Evolutionary conservation across 345 rosid species (phyloP).

Genomic region (Dipteronia sinensis): DNA sequence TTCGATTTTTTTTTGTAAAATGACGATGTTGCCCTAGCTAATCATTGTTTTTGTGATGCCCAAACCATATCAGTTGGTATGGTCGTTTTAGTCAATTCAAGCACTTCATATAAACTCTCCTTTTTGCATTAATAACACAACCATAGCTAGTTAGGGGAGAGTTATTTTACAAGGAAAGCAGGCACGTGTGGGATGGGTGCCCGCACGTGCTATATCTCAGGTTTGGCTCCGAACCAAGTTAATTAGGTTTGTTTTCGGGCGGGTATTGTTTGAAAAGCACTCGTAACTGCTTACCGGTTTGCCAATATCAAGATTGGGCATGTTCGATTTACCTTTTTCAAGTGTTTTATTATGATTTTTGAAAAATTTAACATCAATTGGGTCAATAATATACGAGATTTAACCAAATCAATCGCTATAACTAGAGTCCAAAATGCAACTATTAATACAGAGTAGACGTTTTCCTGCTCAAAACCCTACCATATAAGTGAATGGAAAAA

Average conservation of each 20-base stretch:
- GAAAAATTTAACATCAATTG: too few species aligned
- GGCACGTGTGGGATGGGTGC: constrained; percentile 16
- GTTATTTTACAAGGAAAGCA: background rate
- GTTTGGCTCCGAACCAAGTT: constrained; percentile 27
- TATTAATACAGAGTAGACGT: too few species aligned
- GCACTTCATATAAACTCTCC: background rate
- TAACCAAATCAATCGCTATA: too few species aligned
- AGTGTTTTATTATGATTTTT: constrained; percentile 14
- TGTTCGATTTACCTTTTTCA: constrained; percentile 33
- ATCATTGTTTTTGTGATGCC: constrained; percentile 9
- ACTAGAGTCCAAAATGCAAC: too few species aligned
- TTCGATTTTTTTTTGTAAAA: background rate
- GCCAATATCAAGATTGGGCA: constrained; percentile 40
- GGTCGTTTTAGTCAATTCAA: constrained; percentile 22
- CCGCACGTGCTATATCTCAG: constrained; percentile 34
- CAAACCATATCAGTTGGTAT: constrained; percentile 24
- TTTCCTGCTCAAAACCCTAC: too few species aligned
- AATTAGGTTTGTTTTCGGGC: constrained; percentile 32
- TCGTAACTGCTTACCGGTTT: constrained; percentile 52
- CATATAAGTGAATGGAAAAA: too few species aligned
- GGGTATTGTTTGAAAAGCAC: constrained; percentile 54
- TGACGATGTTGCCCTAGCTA: constrained; percentile 33
- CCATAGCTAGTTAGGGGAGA: background rate
- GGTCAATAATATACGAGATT: too few species aligned
- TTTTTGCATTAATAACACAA: constrained; percentile 20